These are phyloP conservation scores for Batkoa obscura DNA, from an alignment of 371 early-diverging fungal genomes.

Conservation along the genomic window DNA sequence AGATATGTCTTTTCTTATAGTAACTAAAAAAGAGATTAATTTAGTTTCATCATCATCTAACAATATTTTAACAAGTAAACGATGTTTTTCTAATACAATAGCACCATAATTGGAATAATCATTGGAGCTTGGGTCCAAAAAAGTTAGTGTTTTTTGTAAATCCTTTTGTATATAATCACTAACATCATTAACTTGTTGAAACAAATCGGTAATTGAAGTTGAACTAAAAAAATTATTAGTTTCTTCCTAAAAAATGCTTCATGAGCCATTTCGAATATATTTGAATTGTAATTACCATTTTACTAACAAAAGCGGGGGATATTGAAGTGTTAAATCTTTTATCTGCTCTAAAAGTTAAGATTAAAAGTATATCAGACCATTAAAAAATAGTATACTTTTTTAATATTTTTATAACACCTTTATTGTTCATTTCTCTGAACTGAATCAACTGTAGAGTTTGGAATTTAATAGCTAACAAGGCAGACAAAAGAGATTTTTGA, in stretches of 20 bases:
- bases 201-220: not conserved
- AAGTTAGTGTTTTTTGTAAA: not conserved
- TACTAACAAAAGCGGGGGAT: too few species aligned
- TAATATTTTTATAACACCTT: not conserved
- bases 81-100: not conserved
- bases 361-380: not conserved
- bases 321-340: not conserved
- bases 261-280: too few species aligned
- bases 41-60: not conserved
- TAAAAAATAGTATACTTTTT: not conserved
- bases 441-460: not conserved
- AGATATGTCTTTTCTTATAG: not conserved
- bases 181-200: not conserved
- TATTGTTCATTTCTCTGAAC: not conserved
- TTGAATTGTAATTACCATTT: too few species aligned
- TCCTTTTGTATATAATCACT: not conserved
- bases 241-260: too few species aligned
- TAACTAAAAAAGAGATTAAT: not conserved
- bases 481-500: not conserved
- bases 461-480: not conserved
- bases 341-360: not conserved
- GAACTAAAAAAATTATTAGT: not conserved
- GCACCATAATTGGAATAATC: slow-evolving; percentile 3
- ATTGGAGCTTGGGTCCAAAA: not conserved
- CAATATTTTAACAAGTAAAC: not conserved